A percentile compares a stretch with the other conserved stretches of the same genome.
Evolutionary conservation across 2,329 filamentous ascomycete genomes (phyloP).

Genomic region (Botrytis tulipae): DNA sequence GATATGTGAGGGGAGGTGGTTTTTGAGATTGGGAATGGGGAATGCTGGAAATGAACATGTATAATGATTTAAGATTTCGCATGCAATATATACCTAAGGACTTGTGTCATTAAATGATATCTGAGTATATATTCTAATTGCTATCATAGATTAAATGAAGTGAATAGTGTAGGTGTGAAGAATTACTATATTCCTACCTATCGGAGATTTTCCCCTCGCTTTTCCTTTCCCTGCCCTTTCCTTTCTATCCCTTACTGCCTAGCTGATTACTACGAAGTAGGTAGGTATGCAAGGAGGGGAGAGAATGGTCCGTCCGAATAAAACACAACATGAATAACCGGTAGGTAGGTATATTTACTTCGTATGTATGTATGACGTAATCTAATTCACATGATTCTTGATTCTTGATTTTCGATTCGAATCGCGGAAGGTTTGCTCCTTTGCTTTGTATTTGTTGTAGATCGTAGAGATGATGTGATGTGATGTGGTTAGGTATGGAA

Average conservation of each 20-base stretch:
- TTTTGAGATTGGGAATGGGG: not conserved
- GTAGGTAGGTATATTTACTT: too few species aligned
- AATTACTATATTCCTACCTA: not conserved
- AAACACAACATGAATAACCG: not conserved
- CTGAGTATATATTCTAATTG: not conserved
- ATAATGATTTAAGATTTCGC: not conserved
- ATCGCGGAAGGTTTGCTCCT: constrained; percentile 1
- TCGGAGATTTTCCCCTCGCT: not conserved
- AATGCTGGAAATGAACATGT: not conserved
- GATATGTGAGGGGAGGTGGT: not conserved
- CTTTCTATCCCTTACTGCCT: not conserved
- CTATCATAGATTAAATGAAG: not conserved
- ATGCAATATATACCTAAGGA: not conserved
- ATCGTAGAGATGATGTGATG: not conserved
- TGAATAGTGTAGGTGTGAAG: not conserved
- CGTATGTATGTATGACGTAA: not conserved
- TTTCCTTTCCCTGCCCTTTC: not conserved
- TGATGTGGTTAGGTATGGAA: too few species aligned
- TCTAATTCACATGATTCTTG: not conserved
- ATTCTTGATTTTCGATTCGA: too few species aligned
- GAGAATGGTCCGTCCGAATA: not conserved
- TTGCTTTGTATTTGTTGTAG: too few species aligned
- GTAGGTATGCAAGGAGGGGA: not conserved
- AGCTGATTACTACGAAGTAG: too few species aligned
- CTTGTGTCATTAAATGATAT: not conserved